Evolutionary conservation across 257 asterid species (phyloP).

Genomic region (Parsonsia alboflavescens): DNA sequence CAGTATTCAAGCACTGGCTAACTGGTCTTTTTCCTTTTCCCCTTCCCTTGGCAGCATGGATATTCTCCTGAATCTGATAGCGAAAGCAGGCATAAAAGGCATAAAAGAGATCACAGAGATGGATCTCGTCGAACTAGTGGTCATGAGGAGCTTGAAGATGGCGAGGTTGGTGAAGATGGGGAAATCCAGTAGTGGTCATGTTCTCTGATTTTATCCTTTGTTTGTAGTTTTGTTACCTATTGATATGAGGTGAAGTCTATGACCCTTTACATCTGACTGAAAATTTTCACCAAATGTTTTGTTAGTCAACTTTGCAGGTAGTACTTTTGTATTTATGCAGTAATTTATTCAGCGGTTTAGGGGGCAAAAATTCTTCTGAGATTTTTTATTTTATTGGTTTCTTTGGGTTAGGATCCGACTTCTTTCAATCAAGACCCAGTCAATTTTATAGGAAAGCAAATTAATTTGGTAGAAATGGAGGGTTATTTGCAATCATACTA

Average conservation of each 20-base stretch:
- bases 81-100: conserved; percentile 74
- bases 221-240: neutral
- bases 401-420: too few relatives aligned
- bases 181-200: conserved; percentile 56
- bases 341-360: neutral
- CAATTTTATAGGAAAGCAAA: neutral
- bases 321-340: conserved; percentile 6
- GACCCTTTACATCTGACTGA: neutral
- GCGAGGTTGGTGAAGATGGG: conserved; percentile 97
- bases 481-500: neutral
- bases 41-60: conserved; percentile 52
- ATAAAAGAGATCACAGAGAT: conserved; percentile 65
- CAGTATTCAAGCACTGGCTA: neutral
- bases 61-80: conserved; percentile 88
- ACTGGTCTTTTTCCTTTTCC: neutral
- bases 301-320: neutral
- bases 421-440: neutral
- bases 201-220: neutral
- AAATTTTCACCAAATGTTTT: neutral
- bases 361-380: neutral
- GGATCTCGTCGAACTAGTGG: conserved; percentile 58
- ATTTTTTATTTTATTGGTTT: neutral
- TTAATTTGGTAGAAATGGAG: neutral
- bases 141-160: conserved; percentile 94
- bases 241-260: neutral